Base-by-base conservation (phyloP, 1,284 basidiomycete species). In the Wolfiporia cocos region DNA sequence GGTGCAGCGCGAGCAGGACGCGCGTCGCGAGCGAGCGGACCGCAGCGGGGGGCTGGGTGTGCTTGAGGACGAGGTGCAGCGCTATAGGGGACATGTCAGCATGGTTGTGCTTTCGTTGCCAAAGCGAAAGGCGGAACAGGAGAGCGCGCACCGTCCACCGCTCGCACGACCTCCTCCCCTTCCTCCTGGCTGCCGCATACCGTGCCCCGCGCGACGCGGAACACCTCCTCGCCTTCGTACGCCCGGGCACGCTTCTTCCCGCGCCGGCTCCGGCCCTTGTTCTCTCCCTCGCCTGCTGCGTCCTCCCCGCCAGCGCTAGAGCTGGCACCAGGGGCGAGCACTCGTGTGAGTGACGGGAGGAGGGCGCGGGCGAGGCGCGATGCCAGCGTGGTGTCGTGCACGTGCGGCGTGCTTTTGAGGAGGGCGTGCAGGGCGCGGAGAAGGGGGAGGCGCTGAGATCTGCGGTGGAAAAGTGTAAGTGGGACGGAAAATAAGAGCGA, bases 181-280 rank as follows among this genome's bases (percentile, higher is more conserved):
- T 85, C 82, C 18, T 68, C 66, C 3, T 48, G 43, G 1, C 69
- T 71, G 1, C 72, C 57, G 48, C 74, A 81, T 23, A 79, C 56
- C 3, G 74, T 65, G 21, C 68, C 63, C 30, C 71, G 66, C 1
- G 73, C 67, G 4, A 68, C 58, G 40, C 75, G 80, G 56, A 94
- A 81, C 7, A 88, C 65, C 51, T 86, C 86, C 49, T 91, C 89
- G 20, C 82, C 87, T 56, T 88, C 86, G 39, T 81, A 88, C 5
- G 75, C 82, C 24, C 82, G 73, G 15, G 75, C 73, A 31, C 86
- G 71, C 61, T 90, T 93, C 64, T 86, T 92, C 37, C 78, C 76
- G 52, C 80, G 81, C 55, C 70, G 81, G 6, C 62, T 67, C 42
- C 67, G 71, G 26, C 49, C 52, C 20, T 53, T 49, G 29, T 32